Conservation (phyloP, 441 rosid species). For the Geranium incanum region DNA sequence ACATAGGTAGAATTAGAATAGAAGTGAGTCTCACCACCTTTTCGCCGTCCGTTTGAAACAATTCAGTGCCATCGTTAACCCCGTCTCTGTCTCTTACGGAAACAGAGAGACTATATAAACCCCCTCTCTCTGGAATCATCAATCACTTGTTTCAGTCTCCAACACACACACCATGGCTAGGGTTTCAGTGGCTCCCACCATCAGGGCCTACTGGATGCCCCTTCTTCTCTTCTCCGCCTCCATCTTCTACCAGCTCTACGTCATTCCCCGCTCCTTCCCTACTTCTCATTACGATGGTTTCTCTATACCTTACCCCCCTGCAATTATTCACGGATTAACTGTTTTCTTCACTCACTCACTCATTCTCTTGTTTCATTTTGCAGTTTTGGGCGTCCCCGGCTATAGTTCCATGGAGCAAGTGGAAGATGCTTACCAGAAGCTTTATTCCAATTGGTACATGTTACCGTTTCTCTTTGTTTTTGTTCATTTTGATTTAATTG, state of each 20-base stretch:
- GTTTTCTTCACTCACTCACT: background rate
- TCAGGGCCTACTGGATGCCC: constrained; percentile 65
- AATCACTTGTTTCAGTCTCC: too few relatives aligned
- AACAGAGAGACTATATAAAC: too few relatives aligned
- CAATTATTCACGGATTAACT: background rate
- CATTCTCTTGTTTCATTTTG: background rate
- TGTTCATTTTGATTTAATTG: background rate
- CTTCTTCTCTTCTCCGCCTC: constrained; percentile 47
- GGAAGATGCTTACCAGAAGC: constrained; percentile 9
- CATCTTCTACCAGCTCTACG: constrained; percentile 38
- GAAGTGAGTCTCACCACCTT: too few relatives aligned
- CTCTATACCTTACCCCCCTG: background rate
- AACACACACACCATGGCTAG: constrained; percentile 24
- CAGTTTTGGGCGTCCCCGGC: constrained; percentile 1
- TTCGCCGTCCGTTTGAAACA: too few relatives aligned
- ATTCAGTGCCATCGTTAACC: too few relatives aligned
- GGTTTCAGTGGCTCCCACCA: constrained; percentile 24
- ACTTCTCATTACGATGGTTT: constrained; percentile 20
- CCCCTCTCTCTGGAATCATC: too few relatives aligned
- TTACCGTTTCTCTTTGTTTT: background rate
- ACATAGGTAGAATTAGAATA: too few relatives aligned
- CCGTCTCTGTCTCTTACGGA: too few relatives aligned
- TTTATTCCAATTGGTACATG: background rate
- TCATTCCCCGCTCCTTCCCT: constrained; percentile 21
- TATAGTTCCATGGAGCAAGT: constrained; percentile 1